Evolutionary conservation across 371 early-diverging fungal genomes (phyloP), one percentile per base, ranked within the genome.

Genomic region (Mucor mucedo): DNA sequence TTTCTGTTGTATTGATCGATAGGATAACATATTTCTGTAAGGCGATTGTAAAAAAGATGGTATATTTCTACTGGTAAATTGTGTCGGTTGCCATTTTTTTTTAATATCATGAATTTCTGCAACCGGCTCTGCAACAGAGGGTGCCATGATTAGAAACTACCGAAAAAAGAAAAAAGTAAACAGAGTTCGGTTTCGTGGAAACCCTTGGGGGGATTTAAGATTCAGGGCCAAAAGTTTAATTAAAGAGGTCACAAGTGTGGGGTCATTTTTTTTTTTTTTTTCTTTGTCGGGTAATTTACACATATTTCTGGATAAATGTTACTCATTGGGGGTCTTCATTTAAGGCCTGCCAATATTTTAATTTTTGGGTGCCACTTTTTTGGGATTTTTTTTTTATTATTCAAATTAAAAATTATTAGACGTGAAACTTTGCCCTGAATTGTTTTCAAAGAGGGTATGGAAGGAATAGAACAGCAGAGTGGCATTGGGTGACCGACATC

Each of bases 1-100:
- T 65, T 72, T 70, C 71, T 76, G 65, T 44, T 72, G 42, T 14
- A 59, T 40, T 4, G 57, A 32, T 7, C 45, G 38, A 14, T 55
- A 38, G 3, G 39, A 39, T 47, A 50, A 10, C 1, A 13, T 30
- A n/a, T 52, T 14, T 45, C 28, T 35, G 45, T 69, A 64, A 14
- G 70, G 70, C 29, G 70, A 40, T 30, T 54, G 54, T 4, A 69
- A 16, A 41, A 61, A 64, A 6, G 52, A 27, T 42, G 69, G 69
- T 27, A 69, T 69, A 42, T 66, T 56, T 39, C 45, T 52, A 27
- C 40, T 53, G 14, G 44, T 54, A 13, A 58, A 38, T n/a, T 33
- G 41, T 2, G 52, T 52, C 14, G 60, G 60, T 7, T 52, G 40
- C 60, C 60, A 60, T 41, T 40, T 50, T 50, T 52, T 60, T 28